These are phyloP conservation scores for Hypoxylon cercidicola DNA, from an alignment of 495 filamentous ascomycete species.

Conservation along the genomic window DNA sequence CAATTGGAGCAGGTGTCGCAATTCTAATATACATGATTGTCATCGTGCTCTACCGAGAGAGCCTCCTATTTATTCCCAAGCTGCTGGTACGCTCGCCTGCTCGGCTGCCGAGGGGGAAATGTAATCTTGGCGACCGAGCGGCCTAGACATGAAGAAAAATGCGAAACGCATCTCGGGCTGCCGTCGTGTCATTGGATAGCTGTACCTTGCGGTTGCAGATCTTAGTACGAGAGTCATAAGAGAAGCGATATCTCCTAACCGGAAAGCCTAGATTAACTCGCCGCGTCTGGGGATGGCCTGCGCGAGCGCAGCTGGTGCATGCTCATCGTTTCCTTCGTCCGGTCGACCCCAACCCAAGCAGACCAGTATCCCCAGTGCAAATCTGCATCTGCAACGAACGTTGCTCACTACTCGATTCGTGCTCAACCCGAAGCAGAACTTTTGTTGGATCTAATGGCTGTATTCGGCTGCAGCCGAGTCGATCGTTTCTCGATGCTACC, in stretches of 20 bases:
- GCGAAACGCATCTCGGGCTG: slow-evolving; percentile 14
- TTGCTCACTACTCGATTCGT: slow-evolving; percentile 35
- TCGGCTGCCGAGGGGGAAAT: slow-evolving; percentile 2
- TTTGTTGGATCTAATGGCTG: slow-evolving; percentile 38
- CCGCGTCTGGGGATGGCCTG: slow-evolving; percentile 27
- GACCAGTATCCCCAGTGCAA: slow-evolving; percentile 17
- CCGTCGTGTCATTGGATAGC: slow-evolving; percentile 16
- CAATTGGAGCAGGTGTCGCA: slow-evolving; percentile 23
- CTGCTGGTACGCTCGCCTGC: slow-evolving; percentile 26
- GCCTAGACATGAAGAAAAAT: slow-evolving; percentile 4
- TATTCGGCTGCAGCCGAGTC: slow-evolving; percentile 43
- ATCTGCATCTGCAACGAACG: slow-evolving; percentile 32
- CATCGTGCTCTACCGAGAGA: slow-evolving; percentile 34
- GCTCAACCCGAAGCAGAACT: slow-evolving; percentile 33
- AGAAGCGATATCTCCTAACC: slow-evolving; percentile 1
- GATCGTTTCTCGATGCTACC: slow-evolving; percentile 41
- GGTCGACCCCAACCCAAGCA: slow-evolving; percentile 39
- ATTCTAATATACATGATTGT: slow-evolving; percentile 33
- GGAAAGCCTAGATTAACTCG: slow-evolving; percentile 31
- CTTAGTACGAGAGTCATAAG: slow-evolving; percentile 34
- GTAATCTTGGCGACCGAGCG: slow-evolving; percentile 9
- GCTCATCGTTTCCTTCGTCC: slow-evolving; percentile 25
- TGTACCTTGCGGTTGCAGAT: slow-evolving; percentile 32
- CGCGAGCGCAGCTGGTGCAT: slow-evolving; percentile 27
- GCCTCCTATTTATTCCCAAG: slow-evolving; percentile 28